Conservation (phyloP, 306 rosid species). For the Vigna hirtella region DNA sequence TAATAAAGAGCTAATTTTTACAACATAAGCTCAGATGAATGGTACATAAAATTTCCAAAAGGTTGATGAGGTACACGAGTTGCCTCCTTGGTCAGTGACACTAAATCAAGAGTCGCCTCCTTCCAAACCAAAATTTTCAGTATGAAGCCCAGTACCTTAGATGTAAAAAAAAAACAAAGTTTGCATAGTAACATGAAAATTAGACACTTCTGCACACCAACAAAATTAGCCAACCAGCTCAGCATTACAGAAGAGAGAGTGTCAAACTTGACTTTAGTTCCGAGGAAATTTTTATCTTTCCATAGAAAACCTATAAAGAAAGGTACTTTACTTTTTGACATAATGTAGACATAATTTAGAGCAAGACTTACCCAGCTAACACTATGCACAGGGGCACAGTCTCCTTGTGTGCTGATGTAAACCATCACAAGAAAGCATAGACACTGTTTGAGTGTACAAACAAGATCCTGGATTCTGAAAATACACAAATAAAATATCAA, state of each 20-base stretch:
- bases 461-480: conserved; percentile 94
- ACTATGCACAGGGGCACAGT: conserved; percentile 95
- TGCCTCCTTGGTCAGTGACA: conserved; percentile 31
- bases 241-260: conserved; percentile 7
- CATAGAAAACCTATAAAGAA: conserved; percentile 21
- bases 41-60: conserved; percentile 1
- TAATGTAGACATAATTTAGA: conserved; percentile 25
- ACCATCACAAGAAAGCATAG: conserved; percentile 90
- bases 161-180: neutral
- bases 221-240: conserved; percentile 19
- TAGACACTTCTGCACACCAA: conserved; percentile 21
- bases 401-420: conserved; percentile 81
- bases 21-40: conserved; percentile 26
- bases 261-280: conserved; percentile 9
- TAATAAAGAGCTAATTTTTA: conserved; percentile 31
- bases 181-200: neutral
- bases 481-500: conserved; percentile 23
- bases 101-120: conserved; percentile 37
- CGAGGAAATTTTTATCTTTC: conserved; percentile 6
- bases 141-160: conserved; percentile 23
- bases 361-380: conserved; percentile 51
- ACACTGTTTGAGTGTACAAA: conserved; percentile 65
- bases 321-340: conserved; percentile 4
- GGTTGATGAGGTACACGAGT: conserved; percentile 34
- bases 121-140: conserved; percentile 25